A percentile compares a stretch with the other conserved stretches of the same genome.
phyloP scores from a whole-genome alignment of 371 early-diverging fungal species.

The Lichtheimia corymbifera region DNA sequence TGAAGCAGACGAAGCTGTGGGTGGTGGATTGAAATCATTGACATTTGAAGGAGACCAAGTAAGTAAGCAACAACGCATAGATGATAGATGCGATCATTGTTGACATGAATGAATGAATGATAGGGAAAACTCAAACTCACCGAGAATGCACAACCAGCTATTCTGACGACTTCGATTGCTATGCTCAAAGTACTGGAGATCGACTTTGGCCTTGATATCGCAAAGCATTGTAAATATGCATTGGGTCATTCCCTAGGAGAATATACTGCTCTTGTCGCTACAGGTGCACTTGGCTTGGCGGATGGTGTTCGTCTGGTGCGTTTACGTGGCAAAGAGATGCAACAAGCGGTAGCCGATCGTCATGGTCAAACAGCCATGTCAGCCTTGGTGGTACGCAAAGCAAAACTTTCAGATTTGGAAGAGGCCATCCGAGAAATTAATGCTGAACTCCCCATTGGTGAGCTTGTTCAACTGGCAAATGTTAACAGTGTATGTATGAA shows the following conservation, averaged over 20 bases:
- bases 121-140: slow-evolving; percentile 77
- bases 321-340: slow-evolving; percentile 87
- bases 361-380: slow-evolving; percentile 82
- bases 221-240: slow-evolving; percentile 70
- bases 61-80: background rate
- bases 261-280: slow-evolving; percentile 87
- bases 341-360: slow-evolving; percentile 67
- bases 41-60: slow-evolving; percentile 88
- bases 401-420: slow-evolving; percentile 73
- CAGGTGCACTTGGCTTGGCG: slow-evolving; percentile 69
- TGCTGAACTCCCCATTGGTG: slow-evolving; percentile 60
- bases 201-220: slow-evolving; percentile 80
- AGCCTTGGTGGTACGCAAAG: slow-evolving; percentile 80
- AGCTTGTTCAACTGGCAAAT: slow-evolving; percentile 84
- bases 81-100: no score
- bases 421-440: slow-evolving; percentile 66
- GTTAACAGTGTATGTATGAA: slow-evolving; percentile 71
- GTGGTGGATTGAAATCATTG: slow-evolving; percentile 63
- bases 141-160: slow-evolving; percentile 94
- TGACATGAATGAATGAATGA: background rate
- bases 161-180: slow-evolving; percentile 89
- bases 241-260: slow-evolving; percentile 96
- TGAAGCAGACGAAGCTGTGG: slow-evolving; percentile 86
- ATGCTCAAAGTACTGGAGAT: slow-evolving; percentile 83
- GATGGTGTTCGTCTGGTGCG: slow-evolving; percentile 87